Evolutionary conservation across 2,329 filamentous ascomycete genomes (phyloP).

Genomic region (Cadophora sp.): DNA sequence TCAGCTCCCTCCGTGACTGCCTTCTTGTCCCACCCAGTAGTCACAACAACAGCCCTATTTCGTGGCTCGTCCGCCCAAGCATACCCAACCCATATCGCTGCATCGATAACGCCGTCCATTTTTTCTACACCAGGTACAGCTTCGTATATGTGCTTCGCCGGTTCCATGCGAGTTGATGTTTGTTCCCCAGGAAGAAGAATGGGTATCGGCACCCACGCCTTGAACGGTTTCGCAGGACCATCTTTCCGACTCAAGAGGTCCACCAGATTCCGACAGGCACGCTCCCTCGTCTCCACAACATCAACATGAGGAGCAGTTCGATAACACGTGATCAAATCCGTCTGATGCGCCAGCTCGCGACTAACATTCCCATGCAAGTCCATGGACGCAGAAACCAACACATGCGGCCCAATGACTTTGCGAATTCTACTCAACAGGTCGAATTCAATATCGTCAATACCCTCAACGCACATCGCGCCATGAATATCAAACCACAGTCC

Average conservation of each 20-base stretch:
- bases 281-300: slow-evolving; percentile 55
- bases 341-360: slow-evolving; percentile 54
- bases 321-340: slow-evolving; percentile 60
- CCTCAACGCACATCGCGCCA: slow-evolving; percentile 61
- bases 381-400: slow-evolving; percentile 61
- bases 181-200: slow-evolving; percentile 61
- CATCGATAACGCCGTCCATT: slow-evolving; percentile 53
- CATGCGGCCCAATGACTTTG: slow-evolving; percentile 52
- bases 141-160: slow-evolving; percentile 57
- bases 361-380: slow-evolving; percentile 63
- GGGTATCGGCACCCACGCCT: slow-evolving; percentile 60
- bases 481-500: slow-evolving; percentile 64
- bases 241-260: slow-evolving; percentile 45
- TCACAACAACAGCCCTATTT: slow-evolving; percentile 57
- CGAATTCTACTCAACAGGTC: slow-evolving; percentile 56
- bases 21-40: slow-evolving; percentile 56
- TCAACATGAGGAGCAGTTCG: slow-evolving; percentile 56
- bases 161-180: slow-evolving; percentile 60
- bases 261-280: slow-evolving; percentile 58
- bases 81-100: slow-evolving; percentile 62
- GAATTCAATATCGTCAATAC: slow-evolving; percentile 54
- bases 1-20: slow-evolving; percentile 51
- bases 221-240: slow-evolving; percentile 50
- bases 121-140: slow-evolving; percentile 54
- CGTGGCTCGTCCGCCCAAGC: slow-evolving; percentile 62